phyloP scores from a whole-genome alignment of 495 filamentous ascomycete genomes.

The Parachaetomium inaequale region DNA sequence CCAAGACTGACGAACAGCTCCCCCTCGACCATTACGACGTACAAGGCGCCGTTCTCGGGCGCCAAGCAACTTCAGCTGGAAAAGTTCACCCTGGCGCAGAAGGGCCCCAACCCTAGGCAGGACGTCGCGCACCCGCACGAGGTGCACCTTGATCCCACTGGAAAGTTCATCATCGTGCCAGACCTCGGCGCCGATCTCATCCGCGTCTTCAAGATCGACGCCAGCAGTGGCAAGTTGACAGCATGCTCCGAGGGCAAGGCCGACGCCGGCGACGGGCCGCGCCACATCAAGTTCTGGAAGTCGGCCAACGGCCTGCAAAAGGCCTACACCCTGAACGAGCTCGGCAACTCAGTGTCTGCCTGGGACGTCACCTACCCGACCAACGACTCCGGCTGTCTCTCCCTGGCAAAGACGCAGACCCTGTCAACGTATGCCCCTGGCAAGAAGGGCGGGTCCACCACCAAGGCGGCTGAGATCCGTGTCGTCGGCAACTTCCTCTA shows the following conservation, averaged over 20 bases:
- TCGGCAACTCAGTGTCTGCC: slow-evolving; percentile 45
- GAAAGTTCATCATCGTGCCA: slow-evolving; percentile 59
- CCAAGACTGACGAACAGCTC: slow-evolving; percentile 26
- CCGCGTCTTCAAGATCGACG: slow-evolving; percentile 57
- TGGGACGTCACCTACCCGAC: slow-evolving; percentile 41
- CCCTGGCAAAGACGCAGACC: slow-evolving; percentile 36
- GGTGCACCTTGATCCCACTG: slow-evolving; percentile 63
- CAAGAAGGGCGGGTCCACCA: slow-evolving; percentile 32
- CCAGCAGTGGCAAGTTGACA: slow-evolving; percentile 36
- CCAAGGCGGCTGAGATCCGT: slow-evolving; percentile 46
- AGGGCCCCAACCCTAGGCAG: slow-evolving; percentile 57
- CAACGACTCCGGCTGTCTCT: slow-evolving; percentile 31
- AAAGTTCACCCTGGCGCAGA: slow-evolving; percentile 51
- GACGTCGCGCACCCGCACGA: slow-evolving; percentile 68
- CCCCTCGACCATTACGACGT: slow-evolving; percentile 44
- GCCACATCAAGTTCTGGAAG: slow-evolving; percentile 45
- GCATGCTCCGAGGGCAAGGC: slow-evolving; percentile 36
- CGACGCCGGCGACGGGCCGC: slow-evolving; percentile 41
- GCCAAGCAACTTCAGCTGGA: slow-evolving; percentile 41
- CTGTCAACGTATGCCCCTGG: slow-evolving; percentile 38
- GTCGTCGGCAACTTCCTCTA: slow-evolving; percentile 42
- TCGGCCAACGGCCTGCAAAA: slow-evolving; percentile 31
- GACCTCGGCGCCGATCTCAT: slow-evolving; percentile 70
- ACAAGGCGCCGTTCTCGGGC: slow-evolving; percentile 31
- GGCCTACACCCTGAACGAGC: slow-evolving; percentile 48